Conservation (phyloP, 495 filamentous ascomycete species). For the Aspergillus avenaceus region DNA sequence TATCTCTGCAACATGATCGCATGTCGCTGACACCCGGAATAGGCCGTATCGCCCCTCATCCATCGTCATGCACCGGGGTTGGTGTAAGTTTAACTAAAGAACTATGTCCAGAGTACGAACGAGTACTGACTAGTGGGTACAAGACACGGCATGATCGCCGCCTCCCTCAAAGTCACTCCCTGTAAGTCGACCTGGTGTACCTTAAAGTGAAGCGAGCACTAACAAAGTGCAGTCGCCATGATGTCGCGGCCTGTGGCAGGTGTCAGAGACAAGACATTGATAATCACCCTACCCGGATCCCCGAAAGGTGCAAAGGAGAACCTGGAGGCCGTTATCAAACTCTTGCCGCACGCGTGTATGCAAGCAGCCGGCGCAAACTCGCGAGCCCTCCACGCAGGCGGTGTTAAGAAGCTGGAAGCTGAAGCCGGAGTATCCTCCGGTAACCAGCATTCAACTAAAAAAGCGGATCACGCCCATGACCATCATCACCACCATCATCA, state of each 20-base stretch:
- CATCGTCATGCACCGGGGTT: conserved; percentile 86
- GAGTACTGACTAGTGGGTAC: conserved; percentile 22
- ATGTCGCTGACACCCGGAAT: too few relatives aligned
- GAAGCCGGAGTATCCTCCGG: conserved; percentile 62
- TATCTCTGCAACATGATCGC: too few relatives aligned
- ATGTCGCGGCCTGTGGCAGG: conserved; percentile 96
- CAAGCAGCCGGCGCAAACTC: conserved; percentile 86
- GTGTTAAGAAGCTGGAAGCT: conserved; percentile 75
- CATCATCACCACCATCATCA: conserved; percentile 50
- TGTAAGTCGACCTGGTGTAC: conserved; percentile 54
- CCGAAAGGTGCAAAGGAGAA: conserved; percentile 98
- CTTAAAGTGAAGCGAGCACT: conserved; percentile 14
- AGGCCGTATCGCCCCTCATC: conserved; percentile 78
- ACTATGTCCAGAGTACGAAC: background rate
- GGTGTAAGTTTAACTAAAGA: conserved; percentile 53
- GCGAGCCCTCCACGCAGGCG: conserved; percentile 72
- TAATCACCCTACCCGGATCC: conserved; percentile 89
- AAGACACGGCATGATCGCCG: conserved; percentile 87
- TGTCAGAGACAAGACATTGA: conserved; percentile 75
- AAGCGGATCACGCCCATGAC: conserved; percentile 29
- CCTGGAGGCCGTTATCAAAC: conserved; percentile 82
- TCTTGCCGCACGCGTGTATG: conserved; percentile 87
- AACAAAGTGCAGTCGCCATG: conserved; percentile 68
- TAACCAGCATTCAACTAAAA: conserved; percentile 15
- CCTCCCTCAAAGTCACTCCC: conserved; percentile 80